These are phyloP conservation scores for Phytophthora chlamydospora DNA, from an alignment of 352 stramenopile genomes.

Conservation along the genomic window DNA sequence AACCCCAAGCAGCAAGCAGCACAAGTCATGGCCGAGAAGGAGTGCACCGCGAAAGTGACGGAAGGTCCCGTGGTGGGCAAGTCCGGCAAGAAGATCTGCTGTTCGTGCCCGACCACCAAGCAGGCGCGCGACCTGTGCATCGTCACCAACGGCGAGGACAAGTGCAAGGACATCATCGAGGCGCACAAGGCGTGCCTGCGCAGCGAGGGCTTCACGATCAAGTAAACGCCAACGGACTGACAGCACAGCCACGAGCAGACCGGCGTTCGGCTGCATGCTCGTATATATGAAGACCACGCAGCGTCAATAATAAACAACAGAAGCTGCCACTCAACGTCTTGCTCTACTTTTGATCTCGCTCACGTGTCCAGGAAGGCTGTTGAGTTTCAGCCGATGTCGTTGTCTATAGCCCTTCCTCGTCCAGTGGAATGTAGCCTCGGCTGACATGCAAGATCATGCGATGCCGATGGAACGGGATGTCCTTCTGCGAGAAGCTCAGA, in stretches of 20 bases:
- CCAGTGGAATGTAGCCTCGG: constrained; percentile 61
- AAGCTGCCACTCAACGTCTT: constrained; percentile 10
- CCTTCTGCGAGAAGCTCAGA: constrained; percentile 75
- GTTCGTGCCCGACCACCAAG: constrained; percentile 97
- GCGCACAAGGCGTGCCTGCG: constrained; percentile 97
- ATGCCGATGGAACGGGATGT: constrained; percentile 86
- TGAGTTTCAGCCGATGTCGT: neutral
- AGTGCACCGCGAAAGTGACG: constrained; percentile 28
- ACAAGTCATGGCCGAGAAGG: constrained; percentile 56
- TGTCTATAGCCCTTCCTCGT: constrained; percentile 66
- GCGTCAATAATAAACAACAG: constrained; percentile 28
- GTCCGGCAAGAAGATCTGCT: constrained; percentile 99
- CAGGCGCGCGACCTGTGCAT: constrained; percentile 93
- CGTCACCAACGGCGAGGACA: constrained; percentile 90
- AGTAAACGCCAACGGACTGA: constrained; percentile 42
- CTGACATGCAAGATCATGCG: constrained; percentile 83
- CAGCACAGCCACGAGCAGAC: constrained; percentile 8
- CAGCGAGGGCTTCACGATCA: constrained; percentile 96
- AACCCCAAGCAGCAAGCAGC: constrained; percentile 2
- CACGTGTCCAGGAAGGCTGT: neutral
- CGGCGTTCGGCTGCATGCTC: constrained; percentile 17
- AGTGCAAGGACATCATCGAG: constrained; percentile 96
- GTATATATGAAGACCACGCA: constrained; percentile 37
- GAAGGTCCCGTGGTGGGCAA: constrained; percentile 82
- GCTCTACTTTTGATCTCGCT: constrained; percentile 8